A percentile compares a stretch with the other conserved stretches of the same genome.
These are phyloP conservation scores for Colletotrichum coccodes DNA, from an alignment of 2,329 filamentous ascomycete species.

Conservation along the genomic window DNA sequence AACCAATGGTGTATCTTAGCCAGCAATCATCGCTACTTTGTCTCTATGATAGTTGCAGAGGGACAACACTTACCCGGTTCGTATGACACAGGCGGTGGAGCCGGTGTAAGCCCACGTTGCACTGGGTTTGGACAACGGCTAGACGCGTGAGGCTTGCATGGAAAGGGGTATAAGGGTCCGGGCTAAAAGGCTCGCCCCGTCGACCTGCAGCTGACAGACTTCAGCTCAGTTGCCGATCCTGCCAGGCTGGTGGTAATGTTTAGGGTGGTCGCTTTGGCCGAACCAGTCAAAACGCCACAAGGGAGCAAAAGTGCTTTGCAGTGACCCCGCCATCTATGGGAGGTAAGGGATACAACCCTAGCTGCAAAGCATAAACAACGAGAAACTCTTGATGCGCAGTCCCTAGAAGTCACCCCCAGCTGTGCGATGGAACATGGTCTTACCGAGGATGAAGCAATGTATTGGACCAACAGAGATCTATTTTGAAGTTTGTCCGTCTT, in stretches of 20 bases:
- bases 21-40: not conserved
- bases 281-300: not conserved
- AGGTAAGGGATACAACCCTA: not conserved
- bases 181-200: not conserved
- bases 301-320: not conserved
- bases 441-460: too few species aligned
- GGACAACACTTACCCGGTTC: not conserved
- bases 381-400: too few species aligned
- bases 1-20: too few species aligned
- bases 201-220: not conserved
- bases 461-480: too few species aligned
- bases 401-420: too few species aligned
- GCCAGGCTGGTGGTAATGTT: too few species aligned
- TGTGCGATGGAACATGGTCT: too few species aligned
- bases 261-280: not conserved
- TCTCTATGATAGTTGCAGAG: not conserved
- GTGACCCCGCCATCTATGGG: not conserved
- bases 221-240: not conserved
- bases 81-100: not conserved
- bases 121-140: not conserved
- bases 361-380: not conserved
- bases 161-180: not conserved
- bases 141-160: not conserved
- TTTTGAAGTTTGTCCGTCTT: too few species aligned
- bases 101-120: not conserved